These are phyloP conservation scores for Emergomyces orientalis DNA, from an alignment of 2,329 filamentous ascomycete genomes.

Conservation along the genomic window DNA sequence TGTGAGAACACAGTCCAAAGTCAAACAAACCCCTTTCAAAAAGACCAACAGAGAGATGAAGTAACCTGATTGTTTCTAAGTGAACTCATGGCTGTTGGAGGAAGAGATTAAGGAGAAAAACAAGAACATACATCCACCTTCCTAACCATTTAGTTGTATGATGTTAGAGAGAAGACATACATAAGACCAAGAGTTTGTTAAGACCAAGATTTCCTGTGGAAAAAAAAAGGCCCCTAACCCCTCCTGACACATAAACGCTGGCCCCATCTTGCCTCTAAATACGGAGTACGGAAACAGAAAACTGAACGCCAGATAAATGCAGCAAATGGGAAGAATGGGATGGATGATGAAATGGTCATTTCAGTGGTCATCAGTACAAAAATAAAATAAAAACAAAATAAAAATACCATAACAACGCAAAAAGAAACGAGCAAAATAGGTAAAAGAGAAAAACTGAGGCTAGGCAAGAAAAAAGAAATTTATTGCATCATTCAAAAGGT, in stretches of 20 bases:
- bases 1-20: not conserved
- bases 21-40: not conserved
- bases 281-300: not conserved
- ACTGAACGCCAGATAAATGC: constrained; percentile 7
- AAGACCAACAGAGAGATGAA: not conserved
- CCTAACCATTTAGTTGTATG: not conserved
- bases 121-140: not conserved
- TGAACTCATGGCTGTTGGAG: not conserved
- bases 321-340: not conserved
- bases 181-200: not conserved
- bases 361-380: constrained; percentile 1
- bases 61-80: not conserved
- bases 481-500: not conserved
- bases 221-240: not conserved
- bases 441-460: not conserved
- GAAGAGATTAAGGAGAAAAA: not conserved
- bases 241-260: not conserved
- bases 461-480: not conserved
- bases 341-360: not conserved
- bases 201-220: not conserved
- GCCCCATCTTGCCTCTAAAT: not conserved
- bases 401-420: not conserved
- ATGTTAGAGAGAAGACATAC: not conserved
- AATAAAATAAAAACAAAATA: not conserved
- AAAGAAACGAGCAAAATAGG: not conserved